Percentiles rank a stretch among this genome's conserved stretches.
Conservation (phyloP, 768 basidiomycete species). For the Polyporus arcularius region DNA sequence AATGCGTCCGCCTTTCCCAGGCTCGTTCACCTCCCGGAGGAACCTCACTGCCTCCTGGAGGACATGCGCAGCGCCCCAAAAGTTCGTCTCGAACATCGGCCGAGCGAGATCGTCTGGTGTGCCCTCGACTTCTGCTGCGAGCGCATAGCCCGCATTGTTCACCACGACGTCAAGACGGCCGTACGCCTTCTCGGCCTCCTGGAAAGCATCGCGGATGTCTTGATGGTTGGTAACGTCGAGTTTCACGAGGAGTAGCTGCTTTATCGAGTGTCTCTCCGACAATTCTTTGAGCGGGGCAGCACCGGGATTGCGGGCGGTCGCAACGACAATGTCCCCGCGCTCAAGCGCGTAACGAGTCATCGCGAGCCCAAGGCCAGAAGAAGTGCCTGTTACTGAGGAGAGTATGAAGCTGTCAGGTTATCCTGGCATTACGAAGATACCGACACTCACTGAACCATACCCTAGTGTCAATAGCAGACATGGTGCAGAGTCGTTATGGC, state of each 20-base stretch:
- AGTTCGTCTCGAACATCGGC: conserved; percentile 39
- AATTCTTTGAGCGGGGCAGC: conserved; percentile 30
- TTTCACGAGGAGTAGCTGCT: conserved; percentile 38
- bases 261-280: conserved; percentile 25
- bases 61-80: conserved; percentile 25
- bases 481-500: no score
- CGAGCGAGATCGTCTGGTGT: conserved; percentile 33
- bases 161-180: conserved; percentile 47
- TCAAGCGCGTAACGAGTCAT: conserved; percentile 37
- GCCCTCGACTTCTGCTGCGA: conserved; percentile 40
- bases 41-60: conserved; percentile 26
- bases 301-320: conserved; percentile 43
- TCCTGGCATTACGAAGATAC: no score
- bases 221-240: conserved; percentile 39
- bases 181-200: conserved; percentile 35
- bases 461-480: no score
- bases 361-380: conserved; percentile 39
- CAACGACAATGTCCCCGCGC: conserved; percentile 43
- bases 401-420: no score
- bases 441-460: no score
- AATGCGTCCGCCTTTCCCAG: conserved; percentile 32
- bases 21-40: conserved; percentile 32
- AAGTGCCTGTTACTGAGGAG: conserved; percentile 41
- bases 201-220: conserved; percentile 39
- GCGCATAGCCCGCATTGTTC: conserved; percentile 41